A percentile compares a stretch with the other conserved stretches of the same genome.
Evolutionary conservation across 148 eudicot genomes (phyloP).

Genomic region (Oxyria digyna): DNA sequence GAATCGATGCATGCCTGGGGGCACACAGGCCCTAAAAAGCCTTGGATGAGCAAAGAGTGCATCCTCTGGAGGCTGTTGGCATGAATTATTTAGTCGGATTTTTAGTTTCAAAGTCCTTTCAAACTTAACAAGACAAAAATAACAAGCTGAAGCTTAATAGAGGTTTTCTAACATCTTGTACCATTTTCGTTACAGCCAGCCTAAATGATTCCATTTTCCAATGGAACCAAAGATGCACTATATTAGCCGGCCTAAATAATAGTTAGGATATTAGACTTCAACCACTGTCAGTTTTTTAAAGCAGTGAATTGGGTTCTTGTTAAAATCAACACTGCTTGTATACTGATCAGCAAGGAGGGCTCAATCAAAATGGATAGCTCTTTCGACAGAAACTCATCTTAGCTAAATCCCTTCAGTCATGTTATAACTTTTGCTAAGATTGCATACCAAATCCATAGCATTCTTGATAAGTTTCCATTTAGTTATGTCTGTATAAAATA

Average conservation of each 20-base stretch:
- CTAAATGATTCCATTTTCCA: too few species aligned
- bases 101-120: neutral
- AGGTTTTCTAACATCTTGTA: neutral
- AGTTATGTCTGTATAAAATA: neutral
- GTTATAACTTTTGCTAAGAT: neutral
- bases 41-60: slow-evolving; percentile 96
- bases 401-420: too few species aligned
- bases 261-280: neutral
- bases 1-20: slow-evolving; percentile 97
- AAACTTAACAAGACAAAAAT: neutral
- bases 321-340: neutral
- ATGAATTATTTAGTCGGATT: neutral
- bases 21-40: slow-evolving; percentile 94
- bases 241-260: too few species aligned
- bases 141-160: neutral
- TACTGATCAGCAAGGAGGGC: neutral
- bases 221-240: too few species aligned
- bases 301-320: neutral
- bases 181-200: neutral
- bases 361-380: neutral
- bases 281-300: neutral
- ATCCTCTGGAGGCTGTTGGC: slow-evolving; percentile 90
- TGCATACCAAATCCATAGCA: neutral
- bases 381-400: neutral
- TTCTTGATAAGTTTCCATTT: neutral